phyloP scores from a whole-genome alignment of 306 rosid species.

The Cercis canadensis region DNA sequence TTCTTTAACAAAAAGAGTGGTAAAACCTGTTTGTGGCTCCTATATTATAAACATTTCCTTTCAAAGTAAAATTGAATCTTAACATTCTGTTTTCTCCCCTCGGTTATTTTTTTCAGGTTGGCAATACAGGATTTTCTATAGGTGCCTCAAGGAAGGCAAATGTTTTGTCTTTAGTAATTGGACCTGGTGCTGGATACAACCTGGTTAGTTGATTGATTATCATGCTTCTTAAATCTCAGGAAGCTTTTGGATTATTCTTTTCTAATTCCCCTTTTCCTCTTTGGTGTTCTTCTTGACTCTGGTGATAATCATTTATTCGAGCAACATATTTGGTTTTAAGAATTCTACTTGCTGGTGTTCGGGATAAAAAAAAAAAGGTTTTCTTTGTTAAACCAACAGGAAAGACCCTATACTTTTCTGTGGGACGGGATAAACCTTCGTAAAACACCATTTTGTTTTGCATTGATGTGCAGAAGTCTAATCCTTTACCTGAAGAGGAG shows the following conservation, averaged over 20 bases:
- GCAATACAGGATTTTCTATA: constrained; percentile 77
- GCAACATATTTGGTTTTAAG: neutral
- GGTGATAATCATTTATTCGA: neutral
- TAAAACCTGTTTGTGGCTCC: neutral
- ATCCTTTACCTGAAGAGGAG: constrained; percentile 71
- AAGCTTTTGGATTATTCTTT: constrained; percentile 15
- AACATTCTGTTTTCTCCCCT: neutral
- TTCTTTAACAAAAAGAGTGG: neutral
- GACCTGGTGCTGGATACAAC: constrained; percentile 97
- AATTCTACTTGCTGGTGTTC: constrained; percentile 15
- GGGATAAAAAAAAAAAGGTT: no score
- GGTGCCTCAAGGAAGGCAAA: constrained; percentile 75
- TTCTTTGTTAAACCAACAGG: constrained; percentile 9
- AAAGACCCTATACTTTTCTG: constrained; percentile 2
- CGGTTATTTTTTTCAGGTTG: constrained; percentile 53
- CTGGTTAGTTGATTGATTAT: constrained; percentile 57
- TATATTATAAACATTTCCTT: constrained; percentile 24
- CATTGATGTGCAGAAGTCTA: constrained; percentile 69
- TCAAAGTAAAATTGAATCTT: neutral
- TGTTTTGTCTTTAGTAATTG: constrained; percentile 73
- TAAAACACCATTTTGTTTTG: constrained; percentile 15
- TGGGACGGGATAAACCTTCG: neutral
- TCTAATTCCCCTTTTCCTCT: constrained; percentile 13
- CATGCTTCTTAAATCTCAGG: constrained; percentile 26
- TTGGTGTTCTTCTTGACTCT: neutral